A percentile compares a stretch with the other conserved stretches of the same genome.
phyloP scores from a whole-genome alignment of 1,284 basidiomycete genomes.

The Leccinum griseonigrum region DNA sequence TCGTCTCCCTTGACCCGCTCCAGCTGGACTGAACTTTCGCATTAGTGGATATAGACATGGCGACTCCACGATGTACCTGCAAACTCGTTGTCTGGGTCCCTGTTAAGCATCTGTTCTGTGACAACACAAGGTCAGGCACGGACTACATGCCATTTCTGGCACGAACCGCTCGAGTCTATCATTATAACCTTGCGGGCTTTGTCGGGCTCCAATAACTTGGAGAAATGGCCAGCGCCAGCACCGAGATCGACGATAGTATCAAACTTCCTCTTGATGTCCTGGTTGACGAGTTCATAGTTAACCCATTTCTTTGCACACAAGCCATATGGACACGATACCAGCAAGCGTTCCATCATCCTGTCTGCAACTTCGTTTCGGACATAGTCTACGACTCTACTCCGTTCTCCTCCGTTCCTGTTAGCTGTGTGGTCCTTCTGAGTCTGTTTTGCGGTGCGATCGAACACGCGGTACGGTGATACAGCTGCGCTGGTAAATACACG shows the following conservation, averaged over 20 bases:
- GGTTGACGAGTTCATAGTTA: conserved; percentile 11
- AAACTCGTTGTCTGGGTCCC: conserved; percentile 74
- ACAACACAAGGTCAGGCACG: conserved; percentile 7
- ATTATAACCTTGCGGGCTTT: conserved; percentile 78
- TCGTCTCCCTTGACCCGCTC: conserved; percentile 77
- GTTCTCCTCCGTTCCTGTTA: conserved; percentile 49
- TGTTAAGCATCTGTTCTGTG: conserved; percentile 61
- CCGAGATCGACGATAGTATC: conserved; percentile 84
- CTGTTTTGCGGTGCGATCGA: conserved; percentile 84
- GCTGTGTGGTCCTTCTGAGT: conserved; percentile 82
- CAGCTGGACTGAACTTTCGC: conserved; percentile 55
- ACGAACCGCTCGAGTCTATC: conserved; percentile 84
- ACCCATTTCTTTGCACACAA: neutral
- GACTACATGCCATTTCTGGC: neutral
- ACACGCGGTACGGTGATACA: conserved; percentile 63
- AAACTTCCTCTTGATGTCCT: conserved; percentile 93
- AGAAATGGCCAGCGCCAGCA: conserved; percentile 92
- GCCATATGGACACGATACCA: conserved; percentile 43
- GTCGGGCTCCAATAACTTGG: conserved; percentile 75
- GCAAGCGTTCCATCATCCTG: conserved; percentile 84
- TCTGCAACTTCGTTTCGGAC: conserved; percentile 89
- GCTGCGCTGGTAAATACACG: conserved; percentile 35
- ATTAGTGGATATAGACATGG: conserved; percentile 4
- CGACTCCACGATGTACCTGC: conserved; percentile 49
- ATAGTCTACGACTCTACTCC: conserved; percentile 87